Base-by-base conservation (phyloP, 768 basidiomycete species). In the Saitozyma sp. region DNA sequence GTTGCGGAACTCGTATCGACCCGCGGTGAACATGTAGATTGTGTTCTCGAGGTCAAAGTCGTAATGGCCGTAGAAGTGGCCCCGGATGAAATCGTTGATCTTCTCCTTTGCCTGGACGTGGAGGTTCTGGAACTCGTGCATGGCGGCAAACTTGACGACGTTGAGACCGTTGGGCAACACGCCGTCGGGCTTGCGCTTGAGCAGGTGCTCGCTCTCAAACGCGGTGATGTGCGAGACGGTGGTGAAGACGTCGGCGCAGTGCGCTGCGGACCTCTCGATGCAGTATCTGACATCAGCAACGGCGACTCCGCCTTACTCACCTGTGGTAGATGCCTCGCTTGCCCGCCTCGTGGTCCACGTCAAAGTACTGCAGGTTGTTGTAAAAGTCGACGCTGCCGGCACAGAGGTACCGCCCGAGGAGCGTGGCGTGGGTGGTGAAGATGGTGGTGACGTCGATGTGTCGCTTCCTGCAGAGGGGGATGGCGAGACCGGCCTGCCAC, bases 331-430 rank as follows among this genome's bases (percentile, higher is more conserved):
- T 99, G 14, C 96, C 96, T 63, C 96, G 87, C 82, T 98, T 98
- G 48, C 96, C 96, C 0, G 96, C 96, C 81, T 99, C 96, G 77
- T 98, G 95, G 74, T 99, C 96, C 63, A 98, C 96, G 69, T 99
- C 96, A 79, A 99, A 99, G 83, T 98, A 97, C 79, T 95, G 92
- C 17, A 99, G 84, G 79, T 99, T 97, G 84, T 98, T 99, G 85
- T 99, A 99, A 74, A 99, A 99, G 72, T 99, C 96, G 75, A 97
- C 96, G 51, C 88, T 90, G 63, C 96, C 96, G 1, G 96, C 96
- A 72, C 96, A 99, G 68, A 99, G 89, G 80, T 99, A 99, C 55
- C 96, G 91, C 16, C 96, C 96, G 61, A 99, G 90, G 43, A 99
- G 88, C 9, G 96, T 99, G 9, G 96, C 96, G 78, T 98, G 95